Conservation (phyloP, 2,329 filamentous ascomycete species). For the Botryosphaeria dothidea region DNA sequence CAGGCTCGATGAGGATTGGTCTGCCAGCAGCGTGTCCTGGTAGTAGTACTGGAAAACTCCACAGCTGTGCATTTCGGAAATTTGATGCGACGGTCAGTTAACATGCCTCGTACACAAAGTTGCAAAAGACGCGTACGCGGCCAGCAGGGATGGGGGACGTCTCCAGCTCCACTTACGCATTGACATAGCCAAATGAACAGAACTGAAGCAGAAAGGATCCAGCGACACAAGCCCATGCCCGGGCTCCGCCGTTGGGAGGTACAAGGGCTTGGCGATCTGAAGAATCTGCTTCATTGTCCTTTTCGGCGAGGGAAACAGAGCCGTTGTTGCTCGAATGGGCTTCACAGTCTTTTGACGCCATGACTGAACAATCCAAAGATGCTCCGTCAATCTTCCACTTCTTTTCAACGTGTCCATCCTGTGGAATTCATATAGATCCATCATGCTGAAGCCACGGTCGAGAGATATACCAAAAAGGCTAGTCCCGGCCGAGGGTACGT, state of each 20-base stretch:
- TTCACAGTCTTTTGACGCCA: not conserved
- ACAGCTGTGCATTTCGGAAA: constrained; percentile 19
- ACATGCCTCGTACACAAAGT: not conserved
- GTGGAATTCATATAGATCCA: not conserved
- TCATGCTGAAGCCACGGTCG: not conserved
- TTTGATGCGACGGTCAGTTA: not conserved
- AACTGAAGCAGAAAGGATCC: constrained; percentile 19
- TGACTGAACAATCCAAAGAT: not conserved
- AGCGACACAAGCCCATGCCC: constrained; percentile 15
- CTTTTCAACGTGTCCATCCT: not conserved
- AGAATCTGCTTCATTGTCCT: not conserved
- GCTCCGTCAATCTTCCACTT: not conserved
- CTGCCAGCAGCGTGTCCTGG: constrained; percentile 31
- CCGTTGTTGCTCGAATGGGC: not conserved
- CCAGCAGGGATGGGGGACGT: not conserved
- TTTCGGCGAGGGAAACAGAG: not conserved
- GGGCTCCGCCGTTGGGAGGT: constrained; percentile 17
- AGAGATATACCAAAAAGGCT: not conserved
- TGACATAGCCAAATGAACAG: constrained; percentile 21
- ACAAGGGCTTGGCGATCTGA: not conserved
- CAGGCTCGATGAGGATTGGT: constrained; percentile 32
- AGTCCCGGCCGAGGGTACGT: not conserved
- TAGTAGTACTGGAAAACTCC: constrained; percentile 45
- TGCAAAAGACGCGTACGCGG: not conserved
- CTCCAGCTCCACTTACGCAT: constrained; percentile 17